Conservation (phyloP, 331 rosid species). For the Telfairia occidentalis region DNA sequence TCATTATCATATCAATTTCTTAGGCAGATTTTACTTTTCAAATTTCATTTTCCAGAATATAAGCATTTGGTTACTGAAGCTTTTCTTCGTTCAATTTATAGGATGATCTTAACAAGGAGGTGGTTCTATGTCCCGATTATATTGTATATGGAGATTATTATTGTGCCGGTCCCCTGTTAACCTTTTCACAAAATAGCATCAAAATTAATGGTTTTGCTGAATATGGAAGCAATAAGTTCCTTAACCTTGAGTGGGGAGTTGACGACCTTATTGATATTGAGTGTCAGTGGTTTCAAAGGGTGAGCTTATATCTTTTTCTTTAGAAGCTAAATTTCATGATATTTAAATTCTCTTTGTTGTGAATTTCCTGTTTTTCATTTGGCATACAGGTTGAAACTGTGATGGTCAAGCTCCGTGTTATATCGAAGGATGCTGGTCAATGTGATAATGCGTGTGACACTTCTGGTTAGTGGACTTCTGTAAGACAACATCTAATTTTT, state of each 20-base stretch:
- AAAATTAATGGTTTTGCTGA: slow-evolving; percentile 45
- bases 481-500: slow-evolving; percentile 3
- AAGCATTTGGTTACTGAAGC: slow-evolving; percentile 1
- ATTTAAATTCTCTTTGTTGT: slow-evolving; percentile 6
- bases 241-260: slow-evolving; percentile 57
- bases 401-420: slow-evolving; percentile 44
- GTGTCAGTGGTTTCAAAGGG: slow-evolving; percentile 50
- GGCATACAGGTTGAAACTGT: slow-evolving; percentile 49
- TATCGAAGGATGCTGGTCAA: slow-evolving; percentile 35
- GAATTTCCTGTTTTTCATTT: slow-evolving; percentile 18
- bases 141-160: slow-evolving; percentile 53
- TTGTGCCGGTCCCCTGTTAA: slow-evolving; percentile 41
- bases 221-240: slow-evolving; percentile 27
- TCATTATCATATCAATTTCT: background rate
- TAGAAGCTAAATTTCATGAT: slow-evolving; percentile 4
- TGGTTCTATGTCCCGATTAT: slow-evolving; percentile 78
- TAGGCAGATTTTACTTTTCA: background rate
- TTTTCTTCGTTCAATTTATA: slow-evolving; percentile 29
- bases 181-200: slow-evolving; percentile 47
- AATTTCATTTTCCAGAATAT: background rate
- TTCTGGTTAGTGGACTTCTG: slow-evolving; percentile 44
- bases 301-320: slow-evolving; percentile 30
- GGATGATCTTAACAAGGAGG: slow-evolving; percentile 44
- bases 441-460: slow-evolving; percentile 25
- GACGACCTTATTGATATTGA: slow-evolving; percentile 49